Evolutionary conservation across 2,329 filamentous ascomycete species (phyloP).

Genomic region (Diaporthe sp.): DNA sequence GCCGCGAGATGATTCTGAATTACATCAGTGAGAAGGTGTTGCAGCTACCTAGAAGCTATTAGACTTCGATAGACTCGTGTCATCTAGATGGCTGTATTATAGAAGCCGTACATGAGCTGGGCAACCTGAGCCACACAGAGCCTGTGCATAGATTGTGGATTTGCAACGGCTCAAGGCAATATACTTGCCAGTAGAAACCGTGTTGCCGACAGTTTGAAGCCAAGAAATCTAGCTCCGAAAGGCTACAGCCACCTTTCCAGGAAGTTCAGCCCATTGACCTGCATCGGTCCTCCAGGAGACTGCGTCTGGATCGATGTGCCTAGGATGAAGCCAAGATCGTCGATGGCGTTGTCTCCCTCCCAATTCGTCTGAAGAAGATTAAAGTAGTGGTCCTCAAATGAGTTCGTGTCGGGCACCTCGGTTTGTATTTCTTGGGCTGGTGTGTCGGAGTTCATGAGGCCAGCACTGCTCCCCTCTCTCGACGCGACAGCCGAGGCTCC

Average conservation of each 20-base stretch:
- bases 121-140: neutral
- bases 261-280: constrained; percentile 44
- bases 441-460: neutral
- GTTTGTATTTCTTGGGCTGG: neutral
- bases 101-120: neutral
- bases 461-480: constrained; percentile 26
- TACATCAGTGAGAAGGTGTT: constrained; percentile 77
- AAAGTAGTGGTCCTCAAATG: constrained; percentile 49
- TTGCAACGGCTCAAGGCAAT: neutral
- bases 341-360: constrained; percentile 49
- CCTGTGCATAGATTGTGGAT: neutral
- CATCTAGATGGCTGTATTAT: neutral
- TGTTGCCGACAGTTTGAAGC: neutral
- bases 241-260: constrained; percentile 42
- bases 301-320: constrained; percentile 37
- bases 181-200: neutral
- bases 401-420: constrained; percentile 37
- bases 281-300: constrained; percentile 42
- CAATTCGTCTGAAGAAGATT: constrained; percentile 46
- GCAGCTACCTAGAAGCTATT: constrained; percentile 73
- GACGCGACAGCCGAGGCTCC: constrained; percentile 12
- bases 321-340: constrained; percentile 47
- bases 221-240: neutral
- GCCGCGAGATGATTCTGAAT: constrained; percentile 81
- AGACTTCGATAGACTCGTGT: neutral